Conservation (phyloP, 140 eudicot species). For the Erigeron philadelphicus region DNA sequence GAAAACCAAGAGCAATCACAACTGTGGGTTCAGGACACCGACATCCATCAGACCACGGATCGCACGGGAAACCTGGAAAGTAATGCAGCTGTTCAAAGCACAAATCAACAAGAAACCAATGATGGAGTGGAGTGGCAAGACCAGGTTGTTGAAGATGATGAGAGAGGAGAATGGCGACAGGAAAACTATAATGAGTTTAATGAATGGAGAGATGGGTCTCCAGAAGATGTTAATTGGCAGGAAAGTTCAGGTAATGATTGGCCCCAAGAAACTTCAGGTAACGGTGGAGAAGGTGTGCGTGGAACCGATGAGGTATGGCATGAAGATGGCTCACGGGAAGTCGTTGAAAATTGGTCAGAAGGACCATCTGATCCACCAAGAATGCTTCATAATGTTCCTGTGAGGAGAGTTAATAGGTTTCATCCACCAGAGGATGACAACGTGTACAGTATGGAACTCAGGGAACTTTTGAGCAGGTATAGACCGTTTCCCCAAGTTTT, state of each 20-base stretch:
- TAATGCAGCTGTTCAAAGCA: slow-evolving; percentile 35
- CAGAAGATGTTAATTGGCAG: slow-evolving; percentile 49
- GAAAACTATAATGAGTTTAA: slow-evolving; percentile 40
- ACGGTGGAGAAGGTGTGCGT: slow-evolving; percentile 41
- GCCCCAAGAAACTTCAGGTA: slow-evolving; percentile 48
- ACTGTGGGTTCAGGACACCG: slow-evolving; percentile 39
- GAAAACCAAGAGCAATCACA: slow-evolving; percentile 46
- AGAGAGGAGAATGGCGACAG: slow-evolving; percentile 51
- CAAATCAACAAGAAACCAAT: slow-evolving; percentile 33
- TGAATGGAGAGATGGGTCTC: slow-evolving; percentile 50
- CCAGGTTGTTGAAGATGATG: slow-evolving; percentile 53
- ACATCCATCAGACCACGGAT: slow-evolving; percentile 36
- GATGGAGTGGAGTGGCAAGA: slow-evolving; percentile 55
- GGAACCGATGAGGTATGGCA: slow-evolving; percentile 57
- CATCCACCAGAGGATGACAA: slow-evolving; percentile 98
- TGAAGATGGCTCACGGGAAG: slow-evolving; percentile 52
- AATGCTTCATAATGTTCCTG: slow-evolving; percentile 49
- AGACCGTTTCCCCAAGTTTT: slow-evolving; percentile 4
- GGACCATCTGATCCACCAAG: slow-evolving; percentile 75
- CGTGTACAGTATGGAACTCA: slow-evolving; percentile 96
- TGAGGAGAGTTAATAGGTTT: slow-evolving; percentile 67
- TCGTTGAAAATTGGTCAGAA: slow-evolving; percentile 63
- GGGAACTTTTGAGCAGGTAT: slow-evolving; percentile 98
- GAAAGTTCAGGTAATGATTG: slow-evolving; percentile 47
- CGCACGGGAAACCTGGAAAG: slow-evolving; percentile 39